Evolutionary conservation across 2,329 filamentous ascomycete genomes (phyloP).

Genomic region (Colletotrichum gloeosporioides): DNA sequence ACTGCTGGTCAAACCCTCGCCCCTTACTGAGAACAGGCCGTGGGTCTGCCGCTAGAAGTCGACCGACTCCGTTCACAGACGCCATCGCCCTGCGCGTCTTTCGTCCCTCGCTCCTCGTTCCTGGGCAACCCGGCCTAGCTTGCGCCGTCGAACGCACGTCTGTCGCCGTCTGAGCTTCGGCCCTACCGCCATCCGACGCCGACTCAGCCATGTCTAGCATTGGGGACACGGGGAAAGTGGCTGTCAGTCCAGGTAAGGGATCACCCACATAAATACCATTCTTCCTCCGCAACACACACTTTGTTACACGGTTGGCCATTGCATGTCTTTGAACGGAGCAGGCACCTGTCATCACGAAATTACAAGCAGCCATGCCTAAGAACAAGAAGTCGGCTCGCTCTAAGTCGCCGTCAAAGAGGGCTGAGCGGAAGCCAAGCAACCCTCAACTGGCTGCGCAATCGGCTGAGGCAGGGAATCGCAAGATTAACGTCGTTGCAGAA

Average conservation of each 20-base stretch:
- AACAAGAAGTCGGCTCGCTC: constrained; percentile 16
- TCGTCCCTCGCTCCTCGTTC: not conserved
- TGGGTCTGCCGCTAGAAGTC: constrained; percentile 3
- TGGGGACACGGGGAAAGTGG: constrained; percentile 17
- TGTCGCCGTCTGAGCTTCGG: constrained; percentile 14
- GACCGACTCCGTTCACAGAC: not conserved
- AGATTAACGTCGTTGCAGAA: constrained; percentile 20
- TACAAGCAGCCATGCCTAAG: constrained; percentile 13
- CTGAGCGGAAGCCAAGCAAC: constrained; percentile 9
- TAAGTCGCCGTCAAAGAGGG: constrained; percentile 7
- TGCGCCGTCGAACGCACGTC: constrained; percentile 12
- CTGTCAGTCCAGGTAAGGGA: constrained; percentile 17
- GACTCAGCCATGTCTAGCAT: constrained; percentile 20
- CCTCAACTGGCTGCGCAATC: constrained; percentile 8
- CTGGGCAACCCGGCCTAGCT: not conserved
- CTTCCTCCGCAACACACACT: not conserved
- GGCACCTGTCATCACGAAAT: not conserved
- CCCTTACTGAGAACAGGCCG: constrained; percentile 3
- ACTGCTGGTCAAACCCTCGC: constrained; percentile 6
- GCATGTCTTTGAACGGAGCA: not conserved
- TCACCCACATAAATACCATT: not conserved
- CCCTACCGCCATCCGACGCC: constrained; percentile 14
- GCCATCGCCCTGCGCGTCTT: not conserved
- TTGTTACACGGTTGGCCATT: not conserved
- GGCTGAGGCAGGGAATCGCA: constrained; percentile 2